Evolutionary conservation across 2,329 filamentous ascomycete genomes (phyloP).

Genomic region (Xylariaceae sp.): DNA sequence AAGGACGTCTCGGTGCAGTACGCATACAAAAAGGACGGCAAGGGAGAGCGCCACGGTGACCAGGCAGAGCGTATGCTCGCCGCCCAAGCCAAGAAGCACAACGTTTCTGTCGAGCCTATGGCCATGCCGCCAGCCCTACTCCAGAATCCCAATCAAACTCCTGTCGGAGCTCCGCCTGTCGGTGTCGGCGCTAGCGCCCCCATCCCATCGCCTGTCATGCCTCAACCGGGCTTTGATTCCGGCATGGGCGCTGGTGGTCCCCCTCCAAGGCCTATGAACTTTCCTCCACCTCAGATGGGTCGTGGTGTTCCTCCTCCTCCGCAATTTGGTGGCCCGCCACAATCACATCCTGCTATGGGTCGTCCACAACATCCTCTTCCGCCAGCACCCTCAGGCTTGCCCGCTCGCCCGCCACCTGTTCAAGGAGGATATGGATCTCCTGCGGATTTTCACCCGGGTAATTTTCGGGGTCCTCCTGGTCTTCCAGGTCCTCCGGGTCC

Average conservation of each 20-base stretch:
- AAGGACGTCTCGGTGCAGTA: conserved; percentile 97
- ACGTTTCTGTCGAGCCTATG: conserved; percentile 78
- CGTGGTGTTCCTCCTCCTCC: conserved; percentile 29
- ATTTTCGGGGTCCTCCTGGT: conserved; percentile 33
- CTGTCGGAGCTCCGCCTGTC: neutral
- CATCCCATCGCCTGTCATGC: conserved; percentile 25
- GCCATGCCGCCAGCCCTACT: conserved; percentile 72
- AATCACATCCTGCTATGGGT: conserved; percentile 22
- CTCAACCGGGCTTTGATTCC: conserved; percentile 25
- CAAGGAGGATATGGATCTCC: conserved; percentile 66
- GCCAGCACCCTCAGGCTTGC: conserved; percentile 54
- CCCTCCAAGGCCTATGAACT: conserved; percentile 36
- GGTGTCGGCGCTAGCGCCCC: conserved; percentile 20
- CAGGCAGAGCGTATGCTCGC: conserved; percentile 89
- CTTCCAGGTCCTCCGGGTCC: conserved; percentile 38
- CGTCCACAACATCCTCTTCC: conserved; percentile 42
- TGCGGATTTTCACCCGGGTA: conserved; percentile 46
- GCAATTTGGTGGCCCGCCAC: conserved; percentile 34
- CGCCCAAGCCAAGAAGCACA: conserved; percentile 88
- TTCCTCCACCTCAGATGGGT: conserved; percentile 26
- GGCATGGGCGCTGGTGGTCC: conserved; percentile 33
- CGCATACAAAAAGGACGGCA: conserved; percentile 98
- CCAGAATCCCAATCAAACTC: conserved; percentile 31
- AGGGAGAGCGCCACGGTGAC: conserved; percentile 93
- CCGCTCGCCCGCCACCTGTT: conserved; percentile 66